These are phyloP conservation scores for Aspergillus niger DNA, from an alignment of 2,329 filamentous ascomycete genomes.

Conservation along the genomic window DNA sequence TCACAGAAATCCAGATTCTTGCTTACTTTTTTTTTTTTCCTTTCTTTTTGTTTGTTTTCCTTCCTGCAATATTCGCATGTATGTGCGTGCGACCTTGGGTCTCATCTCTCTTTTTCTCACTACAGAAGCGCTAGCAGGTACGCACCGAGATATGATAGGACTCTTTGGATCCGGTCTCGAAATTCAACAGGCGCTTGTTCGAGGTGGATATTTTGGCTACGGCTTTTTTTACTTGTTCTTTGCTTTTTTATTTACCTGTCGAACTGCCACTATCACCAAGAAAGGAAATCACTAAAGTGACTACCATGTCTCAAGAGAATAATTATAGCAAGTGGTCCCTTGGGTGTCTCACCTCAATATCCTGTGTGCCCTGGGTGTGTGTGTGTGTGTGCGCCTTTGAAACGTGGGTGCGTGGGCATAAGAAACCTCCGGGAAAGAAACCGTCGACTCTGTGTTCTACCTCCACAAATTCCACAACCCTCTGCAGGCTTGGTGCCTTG, in stretches of 20 bases:
- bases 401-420: conserved; percentile 6
- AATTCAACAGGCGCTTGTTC: background rate
- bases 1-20: background rate
- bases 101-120: background rate
- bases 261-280: conserved; percentile 2
- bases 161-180: conserved; percentile 4
- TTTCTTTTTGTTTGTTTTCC: no score
- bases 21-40: no score
- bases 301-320: conserved; percentile 6
- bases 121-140: background rate
- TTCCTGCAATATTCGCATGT: background rate
- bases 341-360: conserved; percentile 6
- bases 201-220: background rate
- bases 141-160: conserved; percentile 6
- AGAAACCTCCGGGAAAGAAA: background rate
- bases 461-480: background rate
- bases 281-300: background rate
- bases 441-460: background rate
- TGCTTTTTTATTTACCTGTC: background rate
- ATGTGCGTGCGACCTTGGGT: background rate
- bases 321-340: conserved; percentile 6
- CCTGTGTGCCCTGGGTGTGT: conserved; percentile 8
- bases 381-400: background rate
- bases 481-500: conserved; percentile 2
- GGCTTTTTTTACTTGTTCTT: background rate